Conservation (phyloP, 2,329 filamentous ascomycete species). For the Nannizziopsis arthrosporioides region DNA sequence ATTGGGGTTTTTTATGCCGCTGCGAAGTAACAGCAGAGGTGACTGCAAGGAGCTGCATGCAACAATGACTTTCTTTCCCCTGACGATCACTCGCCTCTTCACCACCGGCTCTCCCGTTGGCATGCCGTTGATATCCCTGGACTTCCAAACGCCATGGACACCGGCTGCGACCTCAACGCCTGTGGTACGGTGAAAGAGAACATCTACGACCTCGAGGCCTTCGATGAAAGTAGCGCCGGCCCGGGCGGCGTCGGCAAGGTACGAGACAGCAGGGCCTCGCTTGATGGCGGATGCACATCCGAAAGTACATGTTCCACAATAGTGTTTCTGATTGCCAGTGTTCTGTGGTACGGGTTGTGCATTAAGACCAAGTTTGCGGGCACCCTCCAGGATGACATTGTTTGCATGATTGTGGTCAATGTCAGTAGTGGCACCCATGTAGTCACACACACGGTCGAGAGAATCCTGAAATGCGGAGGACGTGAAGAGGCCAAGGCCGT, state of each 20-base stretch:
- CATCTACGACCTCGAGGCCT: constrained; percentile 59
- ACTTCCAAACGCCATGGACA: constrained; percentile 62
- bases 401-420: constrained; percentile 66
- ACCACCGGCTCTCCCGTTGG: constrained; percentile 42
- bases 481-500: constrained; percentile 61
- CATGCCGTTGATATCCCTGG: constrained; percentile 52
- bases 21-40: constrained; percentile 63
- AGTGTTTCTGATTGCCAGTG: constrained; percentile 59
- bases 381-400: constrained; percentile 59
- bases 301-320: constrained; percentile 55
- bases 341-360: constrained; percentile 66
- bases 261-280: constrained; percentile 64
- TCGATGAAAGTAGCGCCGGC: constrained; percentile 74
- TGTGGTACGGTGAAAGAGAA: constrained; percentile 49
- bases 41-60: constrained; percentile 65
- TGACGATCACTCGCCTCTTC: constrained; percentile 55
- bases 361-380: constrained; percentile 59
- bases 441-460: constrained; percentile 64
- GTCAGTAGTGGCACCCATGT: constrained; percentile 61
- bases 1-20: constrained; percentile 67
- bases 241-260: constrained; percentile 64
- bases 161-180: constrained; percentile 53
- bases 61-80: constrained; percentile 70
- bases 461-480: constrained; percentile 63
- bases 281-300: constrained; percentile 58